Evolutionary conservation across 257 asterid genomes (phyloP).

Genomic region (Henckelia pumila): DNA sequence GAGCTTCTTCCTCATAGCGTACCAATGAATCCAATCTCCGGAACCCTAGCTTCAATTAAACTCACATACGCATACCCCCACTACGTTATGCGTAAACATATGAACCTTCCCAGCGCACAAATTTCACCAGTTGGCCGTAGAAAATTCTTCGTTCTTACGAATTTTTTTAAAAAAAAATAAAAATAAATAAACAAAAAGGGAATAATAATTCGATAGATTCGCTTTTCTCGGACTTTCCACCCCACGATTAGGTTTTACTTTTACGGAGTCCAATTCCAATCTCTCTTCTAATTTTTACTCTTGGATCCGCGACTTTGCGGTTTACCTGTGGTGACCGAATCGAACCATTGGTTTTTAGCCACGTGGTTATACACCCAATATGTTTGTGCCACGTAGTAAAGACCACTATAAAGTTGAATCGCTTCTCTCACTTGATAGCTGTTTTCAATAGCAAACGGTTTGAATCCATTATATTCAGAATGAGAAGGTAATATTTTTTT

Average conservation of each 20-base stretch:
- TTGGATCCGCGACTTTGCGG: background rate
- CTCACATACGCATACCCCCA: background rate
- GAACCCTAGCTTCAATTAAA: conserved; percentile 35
- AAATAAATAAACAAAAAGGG: background rate
- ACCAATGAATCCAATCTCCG: conserved; percentile 25
- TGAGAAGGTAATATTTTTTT: no score
- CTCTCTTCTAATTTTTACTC: background rate
- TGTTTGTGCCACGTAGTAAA: background rate
- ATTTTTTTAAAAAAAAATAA: background rate
- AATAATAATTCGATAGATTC: conserved; percentile 20
- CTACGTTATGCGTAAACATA: conserved; percentile 3
- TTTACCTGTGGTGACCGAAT: background rate
- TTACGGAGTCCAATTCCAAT: conserved; percentile 15
- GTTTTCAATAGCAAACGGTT: no score
- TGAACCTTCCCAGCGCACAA: conserved; percentile 18
- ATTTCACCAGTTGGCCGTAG: conserved; percentile 31
- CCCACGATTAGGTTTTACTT: conserved; percentile 2
- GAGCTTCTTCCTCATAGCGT: conserved; percentile 72
- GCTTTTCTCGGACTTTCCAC: conserved; percentile 17
- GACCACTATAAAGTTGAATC: background rate
- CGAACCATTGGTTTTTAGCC: background rate
- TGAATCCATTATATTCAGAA: no score
- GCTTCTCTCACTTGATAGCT: background rate
- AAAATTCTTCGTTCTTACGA: conserved; percentile 29
- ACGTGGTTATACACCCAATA: background rate